Evolutionary conservation across 768 basidiomycete species (phyloP).

Genomic region (Kwoniella sp.): DNA sequence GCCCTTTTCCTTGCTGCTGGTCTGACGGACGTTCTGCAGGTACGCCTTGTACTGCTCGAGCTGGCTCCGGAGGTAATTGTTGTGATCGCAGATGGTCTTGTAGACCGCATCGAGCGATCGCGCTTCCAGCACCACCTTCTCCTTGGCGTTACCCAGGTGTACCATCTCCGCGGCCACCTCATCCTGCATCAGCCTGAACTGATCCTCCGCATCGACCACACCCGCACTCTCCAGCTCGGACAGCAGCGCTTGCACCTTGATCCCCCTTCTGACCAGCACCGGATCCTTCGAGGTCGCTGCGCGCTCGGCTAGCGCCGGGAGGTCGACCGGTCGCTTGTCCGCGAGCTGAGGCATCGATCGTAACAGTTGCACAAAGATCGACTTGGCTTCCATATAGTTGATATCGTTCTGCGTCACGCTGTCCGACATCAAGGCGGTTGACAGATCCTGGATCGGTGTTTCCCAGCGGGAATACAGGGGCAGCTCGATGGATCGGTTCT

Average conservation of each 20-base stretch:
- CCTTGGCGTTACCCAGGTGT: slow-evolving; percentile 91
- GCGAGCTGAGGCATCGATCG: slow-evolving; percentile 83
- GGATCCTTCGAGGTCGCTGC: slow-evolving; percentile 98
- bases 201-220: slow-evolving; percentile 74
- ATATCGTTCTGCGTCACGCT: slow-evolving; percentile 97
- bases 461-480: slow-evolving; percentile 97
- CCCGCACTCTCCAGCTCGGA: slow-evolving; percentile 88
- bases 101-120: slow-evolving; percentile 92
- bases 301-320: slow-evolving; percentile 80
- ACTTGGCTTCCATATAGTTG: slow-evolving; percentile 99
- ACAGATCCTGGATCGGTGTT: slow-evolving; percentile 95
- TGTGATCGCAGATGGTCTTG: slow-evolving; percentile 99
- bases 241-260: slow-evolving; percentile 99
- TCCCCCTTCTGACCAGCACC: slow-evolving; percentile 88
- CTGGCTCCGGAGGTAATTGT: slow-evolving; percentile 91
- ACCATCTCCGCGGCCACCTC: slow-evolving; percentile 92
- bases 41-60: slow-evolving; percentile 99
- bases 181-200: slow-evolving; percentile 92
- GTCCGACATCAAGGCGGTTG: slow-evolving; percentile 80
- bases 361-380: slow-evolving; percentile 94
- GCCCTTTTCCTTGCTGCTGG: slow-evolving; percentile 73
- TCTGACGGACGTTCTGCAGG: slow-evolving; percentile 91
- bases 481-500: slow-evolving; percentile 89
- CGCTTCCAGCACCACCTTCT: slow-evolving; percentile 90
- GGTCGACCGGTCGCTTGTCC: slow-evolving; percentile 83